These are phyloP conservation scores for Penicillium chermesinum DNA, from an alignment of 495 filamentous ascomycete genomes.

Conservation along the genomic window DNA sequence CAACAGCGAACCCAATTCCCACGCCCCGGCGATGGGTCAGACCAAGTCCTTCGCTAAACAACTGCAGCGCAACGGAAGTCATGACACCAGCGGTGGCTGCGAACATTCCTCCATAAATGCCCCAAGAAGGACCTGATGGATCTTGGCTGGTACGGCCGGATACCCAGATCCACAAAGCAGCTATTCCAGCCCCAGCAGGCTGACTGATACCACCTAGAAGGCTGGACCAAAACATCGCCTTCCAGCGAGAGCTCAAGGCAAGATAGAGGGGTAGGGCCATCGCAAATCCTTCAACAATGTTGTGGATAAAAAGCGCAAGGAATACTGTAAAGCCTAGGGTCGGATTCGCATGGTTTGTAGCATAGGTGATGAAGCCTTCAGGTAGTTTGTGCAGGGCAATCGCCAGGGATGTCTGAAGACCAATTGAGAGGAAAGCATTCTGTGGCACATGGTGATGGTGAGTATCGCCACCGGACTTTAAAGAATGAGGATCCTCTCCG, in stretches of 20 bases:
- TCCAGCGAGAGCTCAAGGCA: constrained; percentile 66
- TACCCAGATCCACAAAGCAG: constrained; percentile 74
- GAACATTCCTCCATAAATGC: constrained; percentile 84
- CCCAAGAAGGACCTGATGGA: constrained; percentile 52
- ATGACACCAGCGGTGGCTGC: constrained; percentile 89
- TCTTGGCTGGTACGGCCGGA: constrained; percentile 44
- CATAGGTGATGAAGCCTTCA: constrained; percentile 97
- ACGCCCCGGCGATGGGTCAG: constrained; percentile 74
- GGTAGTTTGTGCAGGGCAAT: constrained; percentile 96
- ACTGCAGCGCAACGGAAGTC: constrained; percentile 82
- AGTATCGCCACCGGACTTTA: constrained; percentile 36
- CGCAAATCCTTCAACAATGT: constrained; percentile 94
- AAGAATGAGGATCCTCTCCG: constrained; percentile 15
- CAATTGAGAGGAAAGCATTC: constrained; percentile 89
- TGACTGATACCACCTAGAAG: constrained; percentile 82
- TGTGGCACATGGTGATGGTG: constrained; percentile 97
- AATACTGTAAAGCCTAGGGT: constrained; percentile 84
- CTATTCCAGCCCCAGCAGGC: constrained; percentile 77
- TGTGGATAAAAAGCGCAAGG: constrained; percentile 93
- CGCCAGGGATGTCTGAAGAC: constrained; percentile 86
- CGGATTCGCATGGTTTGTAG: constrained; percentile 93
- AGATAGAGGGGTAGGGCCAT: constrained; percentile 90
- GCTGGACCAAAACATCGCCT: constrained; percentile 79
- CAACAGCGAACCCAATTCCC: constrained; percentile 79
- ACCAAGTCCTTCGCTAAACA: constrained; percentile 80